Evolutionary conservation across 441 rosid genomes (phyloP).

Genomic region (Lepidium campestre): DNA sequence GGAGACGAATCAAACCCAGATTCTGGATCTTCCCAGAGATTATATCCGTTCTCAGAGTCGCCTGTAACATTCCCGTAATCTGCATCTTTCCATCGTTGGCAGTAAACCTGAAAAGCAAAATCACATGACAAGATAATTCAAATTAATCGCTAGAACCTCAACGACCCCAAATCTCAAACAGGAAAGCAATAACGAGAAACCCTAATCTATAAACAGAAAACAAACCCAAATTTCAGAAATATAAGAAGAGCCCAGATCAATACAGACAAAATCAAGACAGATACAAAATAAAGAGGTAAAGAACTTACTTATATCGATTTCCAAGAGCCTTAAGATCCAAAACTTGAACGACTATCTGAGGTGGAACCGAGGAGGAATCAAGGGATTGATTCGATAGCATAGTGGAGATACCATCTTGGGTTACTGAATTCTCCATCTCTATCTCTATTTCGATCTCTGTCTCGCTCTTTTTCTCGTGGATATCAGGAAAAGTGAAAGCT

Average conservation of each 20-base stretch:
- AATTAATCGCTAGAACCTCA: neutral
- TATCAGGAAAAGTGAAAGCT: neutral
- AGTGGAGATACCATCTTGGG: constrained; percentile 51
- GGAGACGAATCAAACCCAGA: constrained; percentile 59
- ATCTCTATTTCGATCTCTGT: neutral
- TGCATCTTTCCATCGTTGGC: constrained; percentile 73
- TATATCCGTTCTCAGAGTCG: constrained; percentile 51
- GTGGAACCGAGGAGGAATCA: constrained; percentile 46
- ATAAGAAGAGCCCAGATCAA: neutral
- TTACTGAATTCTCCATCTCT: constrained; percentile 44
- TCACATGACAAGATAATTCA: neutral
- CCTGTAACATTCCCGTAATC: constrained; percentile 52
- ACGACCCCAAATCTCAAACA: neutral
- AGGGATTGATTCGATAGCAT: constrained; percentile 54
- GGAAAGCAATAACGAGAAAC: neutral
- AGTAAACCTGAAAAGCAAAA: constrained; percentile 40
- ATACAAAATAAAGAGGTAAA: neutral
- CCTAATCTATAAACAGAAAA: neutral
- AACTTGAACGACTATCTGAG: constrained; percentile 69
- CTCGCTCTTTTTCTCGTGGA: neutral
- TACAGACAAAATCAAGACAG: neutral
- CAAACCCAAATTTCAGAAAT: neutral
- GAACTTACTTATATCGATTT: constrained; percentile 59
- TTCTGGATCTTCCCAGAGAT: constrained; percentile 66
- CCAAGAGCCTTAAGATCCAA: constrained; percentile 76